Evolutionary conservation across 139 green algal species (phyloP).

Genomic region (Ulvella scutata): DNA sequence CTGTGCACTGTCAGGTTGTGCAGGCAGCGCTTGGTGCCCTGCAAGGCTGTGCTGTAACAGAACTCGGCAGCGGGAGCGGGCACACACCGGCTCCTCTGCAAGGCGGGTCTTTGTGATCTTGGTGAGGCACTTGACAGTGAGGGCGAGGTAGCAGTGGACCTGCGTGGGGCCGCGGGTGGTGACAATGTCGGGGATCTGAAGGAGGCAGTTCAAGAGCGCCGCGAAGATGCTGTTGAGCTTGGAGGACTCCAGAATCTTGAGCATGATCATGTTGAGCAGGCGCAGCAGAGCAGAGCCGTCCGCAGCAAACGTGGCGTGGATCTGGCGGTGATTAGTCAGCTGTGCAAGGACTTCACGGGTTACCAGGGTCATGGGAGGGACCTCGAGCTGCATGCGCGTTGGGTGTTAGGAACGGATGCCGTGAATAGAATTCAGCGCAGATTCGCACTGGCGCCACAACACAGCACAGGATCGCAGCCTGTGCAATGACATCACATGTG

Average conservation of each 20-base stretch:
- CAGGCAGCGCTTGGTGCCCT: too few relatives aligned
- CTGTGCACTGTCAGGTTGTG: too few relatives aligned
- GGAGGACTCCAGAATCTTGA: conserved; percentile 12
- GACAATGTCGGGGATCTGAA: conserved; percentile 12
- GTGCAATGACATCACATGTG: too few relatives aligned
- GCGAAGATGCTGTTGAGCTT: conserved; percentile 9
- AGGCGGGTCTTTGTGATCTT: conserved; percentile 74
- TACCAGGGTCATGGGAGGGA: conserved; percentile 46
- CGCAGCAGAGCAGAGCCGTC: conserved; percentile 44
- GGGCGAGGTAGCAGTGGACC: conserved; percentile 5
- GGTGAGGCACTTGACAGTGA: conserved; percentile 95
- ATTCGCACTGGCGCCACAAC: too few relatives aligned
- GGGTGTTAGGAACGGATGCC: too few relatives aligned
- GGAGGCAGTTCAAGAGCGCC: conserved; percentile 22
- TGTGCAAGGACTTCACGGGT: background rate
- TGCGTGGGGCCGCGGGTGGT: background rate
- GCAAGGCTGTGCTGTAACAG: too few relatives aligned
- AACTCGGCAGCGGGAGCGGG: too few relatives aligned
- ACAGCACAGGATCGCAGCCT: too few relatives aligned
- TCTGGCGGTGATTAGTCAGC: background rate
- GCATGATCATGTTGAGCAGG: conserved; percentile 22
- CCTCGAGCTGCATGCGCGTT: conserved; percentile 34
- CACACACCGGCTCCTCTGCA: conserved; percentile 12
- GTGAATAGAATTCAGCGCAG: too few relatives aligned
- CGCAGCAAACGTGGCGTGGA: background rate